phyloP scores from a whole-genome alignment of 75 land plant species.

The Selaginella moellendorffii region DNA sequence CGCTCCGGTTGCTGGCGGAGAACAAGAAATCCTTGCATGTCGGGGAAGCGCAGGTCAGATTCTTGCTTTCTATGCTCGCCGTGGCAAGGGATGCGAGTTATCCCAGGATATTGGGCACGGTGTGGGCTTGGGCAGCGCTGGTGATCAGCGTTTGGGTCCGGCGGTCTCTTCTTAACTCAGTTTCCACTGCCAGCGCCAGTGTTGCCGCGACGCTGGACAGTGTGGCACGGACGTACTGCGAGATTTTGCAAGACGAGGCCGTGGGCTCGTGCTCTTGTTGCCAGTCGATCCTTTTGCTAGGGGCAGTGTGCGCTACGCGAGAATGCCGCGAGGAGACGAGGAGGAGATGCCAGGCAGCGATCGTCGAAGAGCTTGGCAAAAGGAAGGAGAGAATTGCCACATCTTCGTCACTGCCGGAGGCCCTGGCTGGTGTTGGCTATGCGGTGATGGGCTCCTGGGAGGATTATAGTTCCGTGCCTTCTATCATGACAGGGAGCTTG shows the following conservation, averaged over 20 bases:
- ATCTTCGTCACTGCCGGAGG: background rate
- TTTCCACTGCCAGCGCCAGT: background rate
- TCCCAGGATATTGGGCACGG: background rate
- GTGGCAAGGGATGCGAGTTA: background rate
- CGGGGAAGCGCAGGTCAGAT: background rate
- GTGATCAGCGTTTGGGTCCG: background rate
- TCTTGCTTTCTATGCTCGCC: background rate
- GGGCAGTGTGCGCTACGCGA: background rate
- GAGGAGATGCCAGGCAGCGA: background rate
- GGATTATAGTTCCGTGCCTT: no score
- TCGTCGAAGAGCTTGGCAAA: background rate
- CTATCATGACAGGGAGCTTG: no score
- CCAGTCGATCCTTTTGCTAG: background rate
- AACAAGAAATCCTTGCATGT: background rate
- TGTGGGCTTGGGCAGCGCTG: background rate
- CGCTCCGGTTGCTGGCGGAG: background rate
- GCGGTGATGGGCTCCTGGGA: background rate
- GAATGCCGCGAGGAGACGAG: background rate
- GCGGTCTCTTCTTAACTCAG: no score
- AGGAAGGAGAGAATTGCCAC: background rate
- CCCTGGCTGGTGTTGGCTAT: background rate
- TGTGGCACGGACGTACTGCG: background rate
- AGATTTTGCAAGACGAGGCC: background rate
- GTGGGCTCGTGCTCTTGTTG: background rate
- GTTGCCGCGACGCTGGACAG: background rate